Evolutionary conservation across 768 basidiomycete genomes (phyloP).

Genomic region (Nidula microcarpa): DNA sequence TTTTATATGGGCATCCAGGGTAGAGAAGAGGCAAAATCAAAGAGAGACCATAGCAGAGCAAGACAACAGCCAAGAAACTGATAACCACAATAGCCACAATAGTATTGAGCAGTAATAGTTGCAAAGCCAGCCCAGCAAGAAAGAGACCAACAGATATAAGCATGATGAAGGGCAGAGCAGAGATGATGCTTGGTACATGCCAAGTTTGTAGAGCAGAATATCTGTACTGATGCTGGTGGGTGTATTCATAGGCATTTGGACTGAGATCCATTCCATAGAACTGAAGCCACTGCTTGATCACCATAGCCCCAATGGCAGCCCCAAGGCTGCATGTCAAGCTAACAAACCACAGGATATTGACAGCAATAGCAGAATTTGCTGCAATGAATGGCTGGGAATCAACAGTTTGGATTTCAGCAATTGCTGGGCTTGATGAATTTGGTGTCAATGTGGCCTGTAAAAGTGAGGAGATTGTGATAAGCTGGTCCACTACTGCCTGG

Average conservation of each 20-base stretch:
- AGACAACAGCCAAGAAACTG: slow-evolving; percentile 4
- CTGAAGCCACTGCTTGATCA: slow-evolving; percentile 15
- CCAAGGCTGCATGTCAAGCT: slow-evolving; percentile 12
- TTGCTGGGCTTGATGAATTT: background rate
- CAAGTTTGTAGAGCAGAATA: slow-evolving; percentile 11
- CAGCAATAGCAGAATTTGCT: background rate
- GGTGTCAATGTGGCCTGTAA: background rate
- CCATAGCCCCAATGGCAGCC: slow-evolving; percentile 15
- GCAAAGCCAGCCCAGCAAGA: slow-evolving; percentile 10
- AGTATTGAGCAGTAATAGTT: slow-evolving; percentile 9
- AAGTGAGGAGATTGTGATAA: background rate
- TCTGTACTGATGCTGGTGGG: slow-evolving; percentile 12
- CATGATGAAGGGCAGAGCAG: slow-evolving; percentile 14
- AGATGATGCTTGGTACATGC: slow-evolving; percentile 15
- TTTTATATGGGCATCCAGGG: slow-evolving; percentile 13
- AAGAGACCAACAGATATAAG: slow-evolving; percentile 15
- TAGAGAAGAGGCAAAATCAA: slow-evolving; percentile 8
- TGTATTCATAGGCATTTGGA: slow-evolving; percentile 9
- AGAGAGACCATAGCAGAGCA: slow-evolving; percentile 6
- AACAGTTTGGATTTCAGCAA: background rate
- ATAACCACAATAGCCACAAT: slow-evolving; percentile 6
- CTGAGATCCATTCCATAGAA: slow-evolving; percentile 8
- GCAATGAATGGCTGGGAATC: background rate
- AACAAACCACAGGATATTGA: slow-evolving; percentile 12
- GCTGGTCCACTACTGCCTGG: slow-evolving; percentile 4